Evolutionary conservation across 2,329 filamentous ascomycete species (phyloP).

Genomic region (Anisogramma anomala): DNA sequence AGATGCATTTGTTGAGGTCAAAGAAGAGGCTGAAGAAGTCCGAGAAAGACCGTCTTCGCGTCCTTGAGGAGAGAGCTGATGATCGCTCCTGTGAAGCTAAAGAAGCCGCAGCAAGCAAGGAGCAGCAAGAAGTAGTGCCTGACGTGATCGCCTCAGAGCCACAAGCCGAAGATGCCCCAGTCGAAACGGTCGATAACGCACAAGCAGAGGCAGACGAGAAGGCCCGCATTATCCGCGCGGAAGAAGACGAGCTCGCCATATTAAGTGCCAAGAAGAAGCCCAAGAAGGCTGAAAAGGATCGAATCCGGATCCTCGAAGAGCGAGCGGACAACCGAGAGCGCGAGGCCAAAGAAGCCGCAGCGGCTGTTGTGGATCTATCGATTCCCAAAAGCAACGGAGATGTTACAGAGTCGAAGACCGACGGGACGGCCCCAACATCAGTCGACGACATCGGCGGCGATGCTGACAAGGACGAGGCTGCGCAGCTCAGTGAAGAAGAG

Average conservation of each 20-base stretch:
- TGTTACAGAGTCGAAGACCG: constrained; percentile 2
- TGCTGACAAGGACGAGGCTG: constrained; percentile 5
- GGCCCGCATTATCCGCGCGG: constrained; percentile 5
- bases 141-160: background rate
- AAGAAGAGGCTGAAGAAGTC: constrained; percentile 8
- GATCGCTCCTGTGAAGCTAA: constrained; percentile 5
- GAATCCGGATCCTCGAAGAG: constrained; percentile 3
- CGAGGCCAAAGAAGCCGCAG: constrained; percentile 7
- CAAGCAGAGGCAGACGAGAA: constrained; percentile 10
- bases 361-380: background rate
- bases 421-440: constrained; percentile 7
- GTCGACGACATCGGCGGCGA: constrained; percentile 2
- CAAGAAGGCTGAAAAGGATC: constrained; percentile 8
- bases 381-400: background rate
- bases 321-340: constrained; percentile 8
- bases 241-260: constrained; percentile 11
- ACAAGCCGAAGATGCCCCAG: background rate
- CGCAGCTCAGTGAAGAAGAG: constrained; percentile 8
- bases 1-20: background rate
- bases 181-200: background rate
- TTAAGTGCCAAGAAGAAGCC: constrained; percentile 6
- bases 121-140: background rate
- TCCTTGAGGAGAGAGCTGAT: constrained; percentile 8
- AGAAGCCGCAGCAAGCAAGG: background rate
- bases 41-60: constrained; percentile 6